Percentiles rank a stretch among this genome's conserved stretches.
Conservation (phyloP, 805 yeast species). For the Zygoascus flipseniorum region DNA sequence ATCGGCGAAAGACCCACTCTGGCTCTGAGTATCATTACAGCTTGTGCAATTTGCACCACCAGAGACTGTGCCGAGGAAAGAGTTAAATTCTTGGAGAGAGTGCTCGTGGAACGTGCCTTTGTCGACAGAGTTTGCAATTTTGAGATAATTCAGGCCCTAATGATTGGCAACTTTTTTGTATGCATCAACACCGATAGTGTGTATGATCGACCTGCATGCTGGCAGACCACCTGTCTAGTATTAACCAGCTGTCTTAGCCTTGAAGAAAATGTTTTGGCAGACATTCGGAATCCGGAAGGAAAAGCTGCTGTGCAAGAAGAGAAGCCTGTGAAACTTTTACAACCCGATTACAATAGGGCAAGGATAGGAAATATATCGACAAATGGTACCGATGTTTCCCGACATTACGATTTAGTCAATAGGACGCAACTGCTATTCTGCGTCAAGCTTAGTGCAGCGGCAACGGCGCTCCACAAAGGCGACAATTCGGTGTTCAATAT, state of each 20-base stretch:
- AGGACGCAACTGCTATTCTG: not conserved
- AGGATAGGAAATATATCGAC: not conserved
- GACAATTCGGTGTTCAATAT: not conserved
- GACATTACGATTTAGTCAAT: not conserved
- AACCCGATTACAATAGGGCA: not conserved
- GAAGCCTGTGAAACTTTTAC: not conserved
- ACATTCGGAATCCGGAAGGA: not conserved
- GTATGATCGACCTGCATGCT: constrained; percentile 5
- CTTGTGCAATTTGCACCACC: constrained; percentile 6
- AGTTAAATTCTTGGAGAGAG: constrained; percentile 8
- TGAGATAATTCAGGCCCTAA: constrained; percentile 8
- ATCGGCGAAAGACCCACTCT: constrained; percentile 4
- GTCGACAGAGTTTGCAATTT: constrained; percentile 7
- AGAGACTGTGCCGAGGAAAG: constrained; percentile 8
- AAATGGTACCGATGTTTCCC: not conserved
- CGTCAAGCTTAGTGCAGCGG: not conserved
- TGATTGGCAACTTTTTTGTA: constrained; percentile 14
- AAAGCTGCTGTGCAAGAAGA: not conserved
- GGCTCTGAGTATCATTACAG: constrained; percentile 7
- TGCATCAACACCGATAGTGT: constrained; percentile 4
- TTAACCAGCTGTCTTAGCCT: not conserved
- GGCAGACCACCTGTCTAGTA: not conserved
- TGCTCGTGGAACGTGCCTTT: constrained; percentile 7
- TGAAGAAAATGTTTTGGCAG: not conserved
- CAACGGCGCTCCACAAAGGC: not conserved